Evolutionary conservation across 1,139 yeast genomes (phyloP).

Genomic region (Groenewaldozyma sp.): DNA sequence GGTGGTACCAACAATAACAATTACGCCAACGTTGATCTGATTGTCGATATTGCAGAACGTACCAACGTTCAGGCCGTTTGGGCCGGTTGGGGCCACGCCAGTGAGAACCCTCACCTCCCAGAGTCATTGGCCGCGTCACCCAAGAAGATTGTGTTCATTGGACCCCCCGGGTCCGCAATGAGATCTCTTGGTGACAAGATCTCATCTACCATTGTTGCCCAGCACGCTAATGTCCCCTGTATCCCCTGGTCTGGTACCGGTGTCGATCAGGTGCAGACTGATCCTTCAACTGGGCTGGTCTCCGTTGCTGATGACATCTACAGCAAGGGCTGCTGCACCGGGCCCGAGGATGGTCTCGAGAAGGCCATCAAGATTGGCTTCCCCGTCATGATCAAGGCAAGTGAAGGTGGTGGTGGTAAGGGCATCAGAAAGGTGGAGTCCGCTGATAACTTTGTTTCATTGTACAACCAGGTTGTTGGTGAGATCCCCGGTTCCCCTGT

Average conservation of each 20-base stretch:
- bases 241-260: conserved; percentile 99
- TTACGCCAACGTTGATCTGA: conserved; percentile 94
- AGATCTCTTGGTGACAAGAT: conserved; percentile 98
- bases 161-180: conserved; percentile 99
- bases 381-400: conserved; percentile 94
- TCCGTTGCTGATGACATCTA: conserved; percentile 80
- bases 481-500: conserved; percentile 97
- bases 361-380: conserved; percentile 84
- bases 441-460: conserved; percentile 58
- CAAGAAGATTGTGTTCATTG: conserved; percentile 81
- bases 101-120: conserved; percentile 92
- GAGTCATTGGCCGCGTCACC: conserved; percentile 88
- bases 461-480: conserved; percentile 82
- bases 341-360: conserved; percentile 79
- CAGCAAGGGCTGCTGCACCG: conserved; percentile 74
- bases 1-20: conserved; percentile 98
- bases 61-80: conserved; percentile 96
- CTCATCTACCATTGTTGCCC: conserved; percentile 95
- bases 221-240: conserved; percentile 95
- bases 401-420: conserved; percentile 99
- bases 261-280: conserved; percentile 69
- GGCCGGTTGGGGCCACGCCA: conserved; percentile 99
- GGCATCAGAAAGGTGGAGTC: conserved; percentile 89
- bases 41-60: conserved; percentile 95
- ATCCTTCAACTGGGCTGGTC: conserved; percentile 62